A percentile compares a stretch with the other conserved stretches of the same genome.
These are phyloP conservation scores for Polysphondylium violaceum DNA, from an alignment of 78 protist genomes.

Conservation along the genomic window DNA sequence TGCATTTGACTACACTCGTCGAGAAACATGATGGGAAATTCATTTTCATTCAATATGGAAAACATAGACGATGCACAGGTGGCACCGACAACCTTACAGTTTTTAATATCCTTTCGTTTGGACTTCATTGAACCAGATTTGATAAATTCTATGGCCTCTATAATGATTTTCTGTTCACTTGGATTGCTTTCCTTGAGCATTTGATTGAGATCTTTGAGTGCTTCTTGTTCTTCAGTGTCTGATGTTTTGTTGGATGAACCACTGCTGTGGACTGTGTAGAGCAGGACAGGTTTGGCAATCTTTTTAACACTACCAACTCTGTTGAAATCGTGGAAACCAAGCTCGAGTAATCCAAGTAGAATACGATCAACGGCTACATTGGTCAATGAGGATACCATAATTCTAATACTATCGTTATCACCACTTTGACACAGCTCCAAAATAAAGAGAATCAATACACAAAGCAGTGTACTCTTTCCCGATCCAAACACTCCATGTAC, in stretches of 20 bases:
- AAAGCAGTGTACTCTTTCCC: conserved; percentile 85
- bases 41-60: conserved; percentile 56
- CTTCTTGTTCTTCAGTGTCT: conserved; percentile 35
- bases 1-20: conserved; percentile 90
- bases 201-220: conserved; percentile 28
- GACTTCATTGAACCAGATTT: conserved; percentile 17
- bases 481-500: conserved; percentile 93
- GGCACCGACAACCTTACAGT: conserved; percentile 39
- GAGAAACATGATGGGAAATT: conserved; percentile 82
- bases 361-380: conserved; percentile 92
- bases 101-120: conserved; percentile 9
- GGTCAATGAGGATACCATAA: conserved; percentile 83
- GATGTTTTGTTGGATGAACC: background rate
- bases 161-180: background rate
- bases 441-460: conserved; percentile 75
- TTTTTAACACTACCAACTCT: conserved; percentile 88
- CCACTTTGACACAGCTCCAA: conserved; percentile 12
- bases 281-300: conserved; percentile 81
- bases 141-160: conserved; percentile 10
- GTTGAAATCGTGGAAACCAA: conserved; percentile 72
- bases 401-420: conserved; percentile 52
- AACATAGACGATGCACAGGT: conserved; percentile 89
- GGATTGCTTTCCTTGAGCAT: conserved; percentile 30
- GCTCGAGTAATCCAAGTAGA: conserved; percentile 70
- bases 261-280: conserved; percentile 35